phyloP scores from a whole-genome alignment of 768 basidiomycete genomes.

The Serendipita sp. region DNA sequence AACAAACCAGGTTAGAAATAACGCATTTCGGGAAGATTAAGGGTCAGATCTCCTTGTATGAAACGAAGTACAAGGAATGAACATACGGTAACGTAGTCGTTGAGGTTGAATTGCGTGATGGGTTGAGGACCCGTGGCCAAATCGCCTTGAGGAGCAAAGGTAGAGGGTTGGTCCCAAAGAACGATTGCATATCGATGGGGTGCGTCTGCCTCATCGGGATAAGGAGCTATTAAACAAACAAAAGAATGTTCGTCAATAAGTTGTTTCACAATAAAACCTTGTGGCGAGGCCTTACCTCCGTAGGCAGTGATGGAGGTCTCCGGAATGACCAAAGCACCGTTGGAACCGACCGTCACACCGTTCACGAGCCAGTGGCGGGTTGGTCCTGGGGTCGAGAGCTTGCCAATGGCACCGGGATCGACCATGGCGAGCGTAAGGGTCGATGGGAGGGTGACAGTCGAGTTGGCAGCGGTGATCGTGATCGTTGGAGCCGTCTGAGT shows the following conservation, averaged over 20 bases:
- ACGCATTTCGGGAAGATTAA: too few species aligned
- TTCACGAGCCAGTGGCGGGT: constrained; percentile 76
- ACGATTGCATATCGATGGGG: constrained; percentile 65
- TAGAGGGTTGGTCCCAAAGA: constrained; percentile 45
- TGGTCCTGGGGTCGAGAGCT: constrained; percentile 38
- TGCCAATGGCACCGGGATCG: constrained; percentile 54
- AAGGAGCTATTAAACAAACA: constrained; percentile 31
- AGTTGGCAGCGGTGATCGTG: constrained; percentile 34
- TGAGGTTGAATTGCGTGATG: constrained; percentile 41
- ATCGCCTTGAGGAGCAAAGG: constrained; percentile 44
- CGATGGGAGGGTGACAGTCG: constrained; percentile 29
- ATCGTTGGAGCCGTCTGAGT: constrained; percentile 38
- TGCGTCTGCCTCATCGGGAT: constrained; percentile 50
- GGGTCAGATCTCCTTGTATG: too few species aligned
- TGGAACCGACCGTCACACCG: constrained; percentile 29
- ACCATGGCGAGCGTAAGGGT: constrained; percentile 58
- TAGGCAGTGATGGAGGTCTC: background rate
- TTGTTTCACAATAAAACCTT: background rate
- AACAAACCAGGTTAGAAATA: too few species aligned
- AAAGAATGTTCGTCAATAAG: background rate
- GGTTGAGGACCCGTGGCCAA: constrained; percentile 34
- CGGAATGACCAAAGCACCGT: background rate
- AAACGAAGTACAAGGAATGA: background rate
- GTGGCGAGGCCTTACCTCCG: background rate
- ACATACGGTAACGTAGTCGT: constrained; percentile 38